Base-by-base conservation (phyloP, 306 rosid genomes). In the Hippophae gyantsensis region DNA sequence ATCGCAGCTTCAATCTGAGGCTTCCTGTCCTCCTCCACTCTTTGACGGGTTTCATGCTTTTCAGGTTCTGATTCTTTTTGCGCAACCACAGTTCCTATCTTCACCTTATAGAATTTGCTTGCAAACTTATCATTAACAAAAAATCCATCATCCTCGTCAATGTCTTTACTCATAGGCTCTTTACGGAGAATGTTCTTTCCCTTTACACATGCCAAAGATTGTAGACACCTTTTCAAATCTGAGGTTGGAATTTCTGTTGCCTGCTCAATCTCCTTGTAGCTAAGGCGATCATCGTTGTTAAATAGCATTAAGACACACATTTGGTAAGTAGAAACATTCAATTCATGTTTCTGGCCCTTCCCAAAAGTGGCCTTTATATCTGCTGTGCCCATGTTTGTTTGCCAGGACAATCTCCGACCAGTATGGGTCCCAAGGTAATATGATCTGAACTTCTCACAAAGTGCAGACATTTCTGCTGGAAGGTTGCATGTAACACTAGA, bases 261-360 rank as follows among this genome's bases (percentile, higher is more conserved):
- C 78, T 81, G 84, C 77, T 89, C 93, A 48, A 89, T 82, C 73
- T 86, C 95, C 76, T 74, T 84, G 65, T 81, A 86, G 72, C 65
- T 80, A 49, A 86, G 80, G 38, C 83, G 75, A 64, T 84, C 95
- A 12, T 87, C 79, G 59, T 76, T 78, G 25, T 86, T 89, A 27
- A 89, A 86, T 52, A 89, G 76, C 95, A 89, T 84, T 8, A 89
- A 81, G 57, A 86, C 86, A 64, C 97, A 89, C 97, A 89, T 86
- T 72, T 89, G 95, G 54, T 76, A 76, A 3, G 95, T 84, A 45
- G 97, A 89, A 26, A 89, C 97, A 67, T 84, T 86, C 66, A 89
- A 72, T 75, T 89, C 95, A 8, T 86, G 93, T 77, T 69, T 84
- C 72, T 84, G 93, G 52, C 89, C 87, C 72, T 86, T 78, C 58